A percentile compares a stretch with the other conserved stretches of the same genome.
These are phyloP conservation scores for Backusella liffmaniae DNA, from an alignment of 192 early-diverging fungal species.

Conservation along the genomic window DNA sequence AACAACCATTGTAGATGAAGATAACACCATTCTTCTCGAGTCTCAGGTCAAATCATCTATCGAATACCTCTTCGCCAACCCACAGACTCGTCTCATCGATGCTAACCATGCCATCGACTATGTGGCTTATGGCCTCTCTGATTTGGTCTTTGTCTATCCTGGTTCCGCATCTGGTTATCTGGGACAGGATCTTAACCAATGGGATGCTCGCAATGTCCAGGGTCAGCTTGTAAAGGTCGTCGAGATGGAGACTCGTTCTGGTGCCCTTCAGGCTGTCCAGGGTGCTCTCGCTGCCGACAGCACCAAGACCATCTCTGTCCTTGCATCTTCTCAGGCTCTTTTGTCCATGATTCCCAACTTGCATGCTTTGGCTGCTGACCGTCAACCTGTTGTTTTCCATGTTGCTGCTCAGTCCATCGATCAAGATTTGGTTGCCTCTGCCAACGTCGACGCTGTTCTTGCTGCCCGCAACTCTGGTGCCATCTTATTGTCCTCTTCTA, in stretches of 20 bases:
- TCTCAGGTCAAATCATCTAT: constrained; percentile 10
- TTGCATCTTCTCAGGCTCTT: constrained; percentile 75
- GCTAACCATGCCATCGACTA: constrained; percentile 70
- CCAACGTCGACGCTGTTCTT: constrained; percentile 71
- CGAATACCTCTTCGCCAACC: constrained; percentile 28
- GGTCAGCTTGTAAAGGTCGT: constrained; percentile 69
- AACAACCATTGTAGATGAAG: constrained; percentile 38
- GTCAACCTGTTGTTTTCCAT: constrained; percentile 77
- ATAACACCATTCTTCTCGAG: constrained; percentile 16
- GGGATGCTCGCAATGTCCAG: constrained; percentile 73
- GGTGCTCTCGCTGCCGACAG: constrained; percentile 63
- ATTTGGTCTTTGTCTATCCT: constrained; percentile 84
- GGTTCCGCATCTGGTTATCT: constrained; percentile 58
- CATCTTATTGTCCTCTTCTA: constrained; percentile 69
- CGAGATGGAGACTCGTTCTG: constrained; percentile 75
- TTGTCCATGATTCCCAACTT: constrained; percentile 83
- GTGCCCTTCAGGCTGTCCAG: constrained; percentile 75
- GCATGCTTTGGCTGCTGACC: constrained; percentile 61
- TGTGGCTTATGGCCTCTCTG: constrained; percentile 76
- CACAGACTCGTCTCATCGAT: constrained; percentile 37
- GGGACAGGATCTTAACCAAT: constrained; percentile 62
- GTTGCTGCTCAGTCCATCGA: constrained; percentile 71
- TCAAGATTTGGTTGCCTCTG: constrained; percentile 52
- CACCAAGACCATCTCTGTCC: constrained; percentile 44
- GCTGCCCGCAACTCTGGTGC: constrained; percentile 79